Evolutionary conservation across 306 rosid species (phyloP).

Genomic region (Quercus alba): DNA sequence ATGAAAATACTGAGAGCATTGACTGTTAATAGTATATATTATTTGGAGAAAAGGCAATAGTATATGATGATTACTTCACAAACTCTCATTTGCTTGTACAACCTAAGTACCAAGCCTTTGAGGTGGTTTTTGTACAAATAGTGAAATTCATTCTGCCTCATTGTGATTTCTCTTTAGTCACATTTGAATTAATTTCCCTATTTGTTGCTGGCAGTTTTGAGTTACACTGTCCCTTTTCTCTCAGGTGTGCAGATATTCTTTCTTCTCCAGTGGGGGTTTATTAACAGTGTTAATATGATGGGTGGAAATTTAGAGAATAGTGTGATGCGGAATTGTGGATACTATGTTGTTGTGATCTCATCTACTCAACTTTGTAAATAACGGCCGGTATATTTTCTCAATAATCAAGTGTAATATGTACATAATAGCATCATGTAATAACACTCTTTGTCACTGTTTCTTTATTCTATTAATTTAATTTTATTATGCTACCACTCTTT

Average conservation of each 20-base stretch:
- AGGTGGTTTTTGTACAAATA: too few species aligned
- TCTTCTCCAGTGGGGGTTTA: slow-evolving; percentile 52
- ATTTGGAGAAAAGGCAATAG: too few species aligned
- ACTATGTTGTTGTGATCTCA: slow-evolving; percentile 29
- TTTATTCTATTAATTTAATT: slow-evolving; percentile 28
- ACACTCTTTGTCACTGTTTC: background rate
- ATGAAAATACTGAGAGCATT: slow-evolving; percentile 4
- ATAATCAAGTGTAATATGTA: slow-evolving; percentile 57
- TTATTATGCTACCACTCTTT: slow-evolving; percentile 16
- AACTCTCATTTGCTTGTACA: too few species aligned
- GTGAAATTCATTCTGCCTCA: background rate
- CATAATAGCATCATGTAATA: slow-evolving; percentile 42
- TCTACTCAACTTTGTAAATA: slow-evolving; percentile 63
- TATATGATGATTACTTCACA: background rate
- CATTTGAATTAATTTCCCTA: background rate
- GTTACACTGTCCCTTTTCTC: background rate
- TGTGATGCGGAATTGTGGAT: slow-evolving; percentile 42
- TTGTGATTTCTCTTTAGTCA: background rate
- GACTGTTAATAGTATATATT: slow-evolving; percentile 13
- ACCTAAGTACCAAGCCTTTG: too few species aligned
- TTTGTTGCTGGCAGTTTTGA: background rate
- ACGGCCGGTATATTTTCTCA: slow-evolving; percentile 32
- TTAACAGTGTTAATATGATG: slow-evolving; percentile 49
- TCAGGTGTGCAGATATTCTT: slow-evolving; percentile 75
- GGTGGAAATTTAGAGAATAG: slow-evolving; percentile 55